Evolutionary conservation across 108 stramenopile species (phyloP), one percentile per base, ranked within the genome.

Genomic region (Nitzschia sp.): DNA sequence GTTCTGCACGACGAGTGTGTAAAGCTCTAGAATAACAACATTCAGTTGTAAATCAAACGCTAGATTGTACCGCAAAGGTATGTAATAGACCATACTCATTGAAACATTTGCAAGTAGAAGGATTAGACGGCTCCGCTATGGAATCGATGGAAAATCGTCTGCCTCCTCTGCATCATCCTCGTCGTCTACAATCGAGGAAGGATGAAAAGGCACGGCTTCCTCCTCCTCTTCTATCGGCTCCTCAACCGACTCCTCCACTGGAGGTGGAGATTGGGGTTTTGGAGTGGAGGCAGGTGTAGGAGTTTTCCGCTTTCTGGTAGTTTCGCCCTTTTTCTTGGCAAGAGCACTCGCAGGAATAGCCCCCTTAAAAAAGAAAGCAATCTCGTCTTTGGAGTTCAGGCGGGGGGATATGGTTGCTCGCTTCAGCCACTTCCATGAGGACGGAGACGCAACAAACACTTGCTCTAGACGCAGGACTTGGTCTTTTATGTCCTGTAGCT

Each of bases 341-440:
- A 14, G 19, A 7, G 57, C 59, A 26, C 19, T 39, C 12, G 71
- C 59, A 2, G 78, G 78, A 59, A 79, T 61, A 22, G 78, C 42
- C 10, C 78, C 78, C 17, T 69, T 73, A 15, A 64, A 26, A 60
- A 73, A 62, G 17, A 79, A 69, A 1, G 63, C 38, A 25, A 24
- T 42, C 44, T 79, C 78, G 41, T 79, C 78, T 43, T 53, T 60
- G 19, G 22, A 14, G 20, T 58, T 42, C 20, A 72, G 57, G 10
- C 67, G 15, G 10, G 72, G 72, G 44, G 66, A 54, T 56, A 69
- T 55, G 1, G 43, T 51, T 37, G 70, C 77, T 68, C 77, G 42
- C 40, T 67, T 60, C 59, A 79, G 46, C 78, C 77, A 79, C 41
- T 62, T 71, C 67, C 66, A 76, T 3, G 67, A 65, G 8, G 53